phyloP scores from a whole-genome alignment of 2,329 filamentous ascomycete genomes.

The Colletotrichum godetiae region DNA sequence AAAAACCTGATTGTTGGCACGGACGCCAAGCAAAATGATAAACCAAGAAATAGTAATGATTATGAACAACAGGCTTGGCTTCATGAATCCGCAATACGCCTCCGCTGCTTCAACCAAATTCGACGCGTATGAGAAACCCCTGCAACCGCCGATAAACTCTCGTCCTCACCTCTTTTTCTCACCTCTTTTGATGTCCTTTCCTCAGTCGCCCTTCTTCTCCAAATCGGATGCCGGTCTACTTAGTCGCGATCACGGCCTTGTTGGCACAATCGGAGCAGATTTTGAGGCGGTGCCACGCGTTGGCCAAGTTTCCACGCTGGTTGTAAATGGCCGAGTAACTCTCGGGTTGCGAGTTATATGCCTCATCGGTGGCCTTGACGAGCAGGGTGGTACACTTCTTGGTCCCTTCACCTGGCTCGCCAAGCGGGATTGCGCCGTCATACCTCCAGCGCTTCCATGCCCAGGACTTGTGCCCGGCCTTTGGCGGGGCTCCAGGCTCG shows the following conservation, averaged over 20 bases:
- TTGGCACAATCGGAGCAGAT: conserved; percentile 47
- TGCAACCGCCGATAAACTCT: not conserved
- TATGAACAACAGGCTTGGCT: not conserved
- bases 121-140: not conserved
- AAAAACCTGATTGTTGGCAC: not conserved
- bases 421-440: conserved; percentile 56
- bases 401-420: conserved; percentile 38
- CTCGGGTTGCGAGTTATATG: conserved; percentile 75
- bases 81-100: not conserved
- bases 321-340: conserved; percentile 71
- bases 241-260: conserved; percentile 1
- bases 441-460: conserved; percentile 74
- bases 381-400: conserved; percentile 63
- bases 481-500: conserved; percentile 50
- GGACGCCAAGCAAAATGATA: not conserved
- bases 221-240: not conserved
- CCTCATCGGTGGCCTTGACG: conserved; percentile 74
- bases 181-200: not conserved
- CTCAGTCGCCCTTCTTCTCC: not conserved
- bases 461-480: conserved; percentile 64
- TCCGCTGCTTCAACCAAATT: not conserved
- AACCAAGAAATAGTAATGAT: not conserved
- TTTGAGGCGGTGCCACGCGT: conserved; percentile 72
- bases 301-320: conserved; percentile 72
- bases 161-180: not conserved